Percentiles rank a stretch among this genome's conserved stretches.
Evolutionary conservation across 208 protist genomes (phyloP).

Genomic region (Leishmania turanica): DNA sequence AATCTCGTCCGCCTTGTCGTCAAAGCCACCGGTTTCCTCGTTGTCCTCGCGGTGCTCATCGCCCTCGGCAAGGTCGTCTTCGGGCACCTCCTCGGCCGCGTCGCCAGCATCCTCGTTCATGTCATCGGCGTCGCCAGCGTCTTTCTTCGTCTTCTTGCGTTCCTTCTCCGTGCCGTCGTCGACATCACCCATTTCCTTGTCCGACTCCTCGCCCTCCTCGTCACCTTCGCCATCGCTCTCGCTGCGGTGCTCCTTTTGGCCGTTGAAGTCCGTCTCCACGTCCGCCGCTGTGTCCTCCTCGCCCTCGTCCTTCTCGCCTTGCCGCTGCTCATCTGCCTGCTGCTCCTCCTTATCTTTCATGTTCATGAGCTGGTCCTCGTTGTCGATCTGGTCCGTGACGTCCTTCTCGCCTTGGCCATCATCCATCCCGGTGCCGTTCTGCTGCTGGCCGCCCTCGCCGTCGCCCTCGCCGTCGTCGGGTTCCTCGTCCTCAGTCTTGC

Average conservation of each 20-base stretch:
- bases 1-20: conserved; percentile 85
- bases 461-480: conserved; percentile 78
- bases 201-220: conserved; percentile 67
- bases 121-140: conserved; percentile 74
- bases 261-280: conserved; percentile 86
- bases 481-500: conserved; percentile 89
- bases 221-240: conserved; percentile 80
- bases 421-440: conserved; percentile 98
- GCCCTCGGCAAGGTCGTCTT: conserved; percentile 77
- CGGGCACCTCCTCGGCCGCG: conserved; percentile 76
- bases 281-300: conserved; percentile 92
- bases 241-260: conserved; percentile 74
- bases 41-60: conserved; percentile 42
- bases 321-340: conserved; percentile 61
- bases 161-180: conserved; percentile 88
- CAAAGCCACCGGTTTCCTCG: conserved; percentile 85
- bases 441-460: conserved; percentile 67
- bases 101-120: conserved; percentile 79
- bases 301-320: conserved; percentile 79
- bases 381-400: conserved; percentile 97
- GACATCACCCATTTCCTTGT: conserved; percentile 89
- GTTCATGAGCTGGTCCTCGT: conserved; percentile 96
- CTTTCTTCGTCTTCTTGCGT: conserved; percentile 79
- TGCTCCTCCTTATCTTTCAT: conserved; percentile 93
- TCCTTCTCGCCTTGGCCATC: conserved; percentile 99